Evolutionary conservation across 2,329 filamentous ascomycete species (phyloP).

Genomic region (Gnomoniopsis smithogilvyi): DNA sequence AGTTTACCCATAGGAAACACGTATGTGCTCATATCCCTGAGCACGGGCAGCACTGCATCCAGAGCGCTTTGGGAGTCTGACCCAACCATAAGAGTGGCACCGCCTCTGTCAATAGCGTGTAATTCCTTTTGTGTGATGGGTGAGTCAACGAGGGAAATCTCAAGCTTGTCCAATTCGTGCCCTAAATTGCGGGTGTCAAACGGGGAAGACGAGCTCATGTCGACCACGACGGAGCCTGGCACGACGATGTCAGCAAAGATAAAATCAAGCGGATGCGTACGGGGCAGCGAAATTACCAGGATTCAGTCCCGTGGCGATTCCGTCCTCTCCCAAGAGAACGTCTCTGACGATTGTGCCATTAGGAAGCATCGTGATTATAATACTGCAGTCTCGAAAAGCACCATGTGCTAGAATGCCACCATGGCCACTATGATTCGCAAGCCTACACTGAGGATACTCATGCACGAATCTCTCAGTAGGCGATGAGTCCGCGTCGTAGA

Average conservation of each 20-base stretch:
- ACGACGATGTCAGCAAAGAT: neutral
- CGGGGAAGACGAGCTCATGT: neutral
- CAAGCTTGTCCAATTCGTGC: neutral
- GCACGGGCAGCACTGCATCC: neutral
- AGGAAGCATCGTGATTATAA: neutral
- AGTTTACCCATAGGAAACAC: constrained; percentile 1
- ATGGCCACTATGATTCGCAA: neutral
- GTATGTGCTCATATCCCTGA: neutral
- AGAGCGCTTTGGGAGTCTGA: neutral
- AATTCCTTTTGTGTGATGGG: neutral
- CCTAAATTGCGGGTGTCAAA: neutral
- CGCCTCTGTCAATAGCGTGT: neutral
- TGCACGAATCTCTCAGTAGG: neutral
- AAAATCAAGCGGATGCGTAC: neutral
- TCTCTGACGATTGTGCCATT: neutral
- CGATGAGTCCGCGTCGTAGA: neutral
- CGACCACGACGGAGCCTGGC: neutral
- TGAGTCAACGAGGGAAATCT: neutral
- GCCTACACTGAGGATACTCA: neutral
- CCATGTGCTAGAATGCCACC: neutral
- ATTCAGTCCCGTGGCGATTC: neutral
- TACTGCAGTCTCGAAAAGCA: neutral
- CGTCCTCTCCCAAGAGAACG: neutral
- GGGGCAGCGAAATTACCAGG: neutral
- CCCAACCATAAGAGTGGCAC: constrained; percentile 1